These are phyloP conservation scores for Pleurotus cornucopiae DNA, from an alignment of 768 basidiomycete species.

Conservation along the genomic window DNA sequence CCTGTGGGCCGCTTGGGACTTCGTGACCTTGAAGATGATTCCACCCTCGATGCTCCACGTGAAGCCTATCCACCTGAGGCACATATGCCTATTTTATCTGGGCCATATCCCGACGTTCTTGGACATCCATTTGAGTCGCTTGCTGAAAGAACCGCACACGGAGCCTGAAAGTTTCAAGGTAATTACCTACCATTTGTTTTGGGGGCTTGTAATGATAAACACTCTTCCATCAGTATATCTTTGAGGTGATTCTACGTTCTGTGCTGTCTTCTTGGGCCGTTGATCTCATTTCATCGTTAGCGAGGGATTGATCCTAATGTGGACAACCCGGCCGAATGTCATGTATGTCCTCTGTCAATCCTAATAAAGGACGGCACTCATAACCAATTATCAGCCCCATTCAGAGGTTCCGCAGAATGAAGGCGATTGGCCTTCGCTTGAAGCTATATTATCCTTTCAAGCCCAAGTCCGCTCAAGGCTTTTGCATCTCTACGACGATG, in stretches of 20 bases:
- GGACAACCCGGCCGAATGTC: slow-evolving; percentile 82
- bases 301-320: slow-evolving; percentile 96
- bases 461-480: slow-evolving; percentile 75
- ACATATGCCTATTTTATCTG: slow-evolving; percentile 91
- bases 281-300: slow-evolving; percentile 27
- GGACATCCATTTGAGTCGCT: slow-evolving; percentile 81
- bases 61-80: slow-evolving; percentile 91
- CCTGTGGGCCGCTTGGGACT: slow-evolving; percentile 90
- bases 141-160: slow-evolving; percentile 75
- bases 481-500: slow-evolving; percentile 63
- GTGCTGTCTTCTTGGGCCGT: too few relatives aligned
- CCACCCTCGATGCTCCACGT: slow-evolving; percentile 78
- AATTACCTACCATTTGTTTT: slow-evolving; percentile 1
- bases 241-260: slow-evolving; percentile 47
- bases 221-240: slow-evolving; percentile 49
- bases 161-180: slow-evolving; percentile 82
- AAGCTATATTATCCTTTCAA: slow-evolving; percentile 71
- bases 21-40: slow-evolving; percentile 80
- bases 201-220: slow-evolving; percentile 7
- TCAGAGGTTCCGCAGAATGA: slow-evolving; percentile 79
- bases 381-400: slow-evolving; percentile 54
- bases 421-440: slow-evolving; percentile 83
- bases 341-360: slow-evolving; percentile 46
- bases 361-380: background rate
- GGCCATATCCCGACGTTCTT: slow-evolving; percentile 93